These are phyloP conservation scores for Adenanthera pavonina DNA, from an alignment of 306 rosid genomes.

Conservation along the genomic window DNA sequence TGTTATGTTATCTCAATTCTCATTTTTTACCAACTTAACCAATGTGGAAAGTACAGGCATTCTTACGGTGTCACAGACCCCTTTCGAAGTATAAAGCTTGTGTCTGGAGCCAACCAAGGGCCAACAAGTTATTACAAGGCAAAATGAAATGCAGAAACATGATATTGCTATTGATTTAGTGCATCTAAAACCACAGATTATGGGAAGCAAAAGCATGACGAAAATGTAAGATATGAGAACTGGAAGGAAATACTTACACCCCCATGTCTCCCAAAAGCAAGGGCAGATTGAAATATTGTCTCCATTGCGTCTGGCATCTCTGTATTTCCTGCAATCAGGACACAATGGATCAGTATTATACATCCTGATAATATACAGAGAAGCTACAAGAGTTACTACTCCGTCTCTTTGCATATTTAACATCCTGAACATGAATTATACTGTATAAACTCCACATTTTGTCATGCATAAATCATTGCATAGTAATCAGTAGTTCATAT, in stretches of 20 bases:
- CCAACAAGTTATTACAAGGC: constrained; percentile 3
- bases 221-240: constrained; percentile 37
- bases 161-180: constrained; percentile 19
- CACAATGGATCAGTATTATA: constrained; percentile 25
- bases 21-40: background rate
- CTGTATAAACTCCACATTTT: background rate
- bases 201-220: background rate
- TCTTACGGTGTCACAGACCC: background rate
- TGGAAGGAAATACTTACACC: constrained; percentile 70
- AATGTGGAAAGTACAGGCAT: background rate
- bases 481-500: constrained; percentile 11
- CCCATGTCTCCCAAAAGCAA: constrained; percentile 86
- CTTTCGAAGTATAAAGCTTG: background rate
- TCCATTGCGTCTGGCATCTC: constrained; percentile 99
- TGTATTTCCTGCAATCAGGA: constrained; percentile 70
- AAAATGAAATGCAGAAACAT: constrained; percentile 8
- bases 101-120: constrained; percentile 12
- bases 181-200: constrained; percentile 12
- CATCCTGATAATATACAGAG: constrained; percentile 13
- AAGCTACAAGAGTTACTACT: constrained; percentile 26
- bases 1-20: background rate
- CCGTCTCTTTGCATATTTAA: background rate
- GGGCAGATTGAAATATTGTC: constrained; percentile 93
- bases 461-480: constrained; percentile 16
- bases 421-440: background rate